Evolutionary conservation across 2,329 filamentous ascomycete species (phyloP).

Genomic region (Pseudocercospora fuligena): DNA sequence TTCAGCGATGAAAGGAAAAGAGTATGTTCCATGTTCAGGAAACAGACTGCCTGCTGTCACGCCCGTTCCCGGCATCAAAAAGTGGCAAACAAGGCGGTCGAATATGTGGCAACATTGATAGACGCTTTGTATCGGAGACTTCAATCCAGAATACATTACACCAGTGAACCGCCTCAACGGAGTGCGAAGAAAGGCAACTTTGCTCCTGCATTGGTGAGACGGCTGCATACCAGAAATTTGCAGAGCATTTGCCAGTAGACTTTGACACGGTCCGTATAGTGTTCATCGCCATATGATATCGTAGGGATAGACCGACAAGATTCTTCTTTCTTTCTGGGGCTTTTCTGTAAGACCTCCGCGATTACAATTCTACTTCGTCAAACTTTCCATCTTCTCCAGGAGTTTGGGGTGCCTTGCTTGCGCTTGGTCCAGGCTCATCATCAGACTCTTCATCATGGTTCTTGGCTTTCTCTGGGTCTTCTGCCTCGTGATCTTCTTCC

Average conservation of each 20-base stretch:
- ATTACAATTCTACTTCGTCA: constrained; percentile 35
- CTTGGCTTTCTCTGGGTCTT: constrained; percentile 33
- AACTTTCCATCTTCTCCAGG: constrained; percentile 36
- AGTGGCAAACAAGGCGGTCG: neutral
- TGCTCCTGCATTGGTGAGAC: neutral
- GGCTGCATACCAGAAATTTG: neutral
- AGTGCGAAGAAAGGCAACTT: neutral
- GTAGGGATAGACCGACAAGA: neutral
- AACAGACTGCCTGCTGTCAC: neutral
- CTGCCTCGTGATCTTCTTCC: constrained; percentile 32
- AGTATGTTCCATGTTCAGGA: neutral
- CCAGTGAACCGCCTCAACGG: neutral
- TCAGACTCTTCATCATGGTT: constrained; percentile 33
- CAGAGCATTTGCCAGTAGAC: neutral
- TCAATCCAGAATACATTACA: neutral
- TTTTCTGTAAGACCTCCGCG: neutral
- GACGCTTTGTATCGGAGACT: neutral
- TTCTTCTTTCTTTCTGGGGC: neutral
- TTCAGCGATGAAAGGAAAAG: neutral
- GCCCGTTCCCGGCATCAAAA: neutral
- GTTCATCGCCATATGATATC: neutral
- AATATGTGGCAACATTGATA: neutral
- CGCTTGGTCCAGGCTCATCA: neutral
- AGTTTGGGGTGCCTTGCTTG: constrained; percentile 10
- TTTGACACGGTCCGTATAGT: neutral